Evolutionary conservation across 1,139 yeast genomes (phyloP).

Genomic region (Diutina rugosa): DNA sequence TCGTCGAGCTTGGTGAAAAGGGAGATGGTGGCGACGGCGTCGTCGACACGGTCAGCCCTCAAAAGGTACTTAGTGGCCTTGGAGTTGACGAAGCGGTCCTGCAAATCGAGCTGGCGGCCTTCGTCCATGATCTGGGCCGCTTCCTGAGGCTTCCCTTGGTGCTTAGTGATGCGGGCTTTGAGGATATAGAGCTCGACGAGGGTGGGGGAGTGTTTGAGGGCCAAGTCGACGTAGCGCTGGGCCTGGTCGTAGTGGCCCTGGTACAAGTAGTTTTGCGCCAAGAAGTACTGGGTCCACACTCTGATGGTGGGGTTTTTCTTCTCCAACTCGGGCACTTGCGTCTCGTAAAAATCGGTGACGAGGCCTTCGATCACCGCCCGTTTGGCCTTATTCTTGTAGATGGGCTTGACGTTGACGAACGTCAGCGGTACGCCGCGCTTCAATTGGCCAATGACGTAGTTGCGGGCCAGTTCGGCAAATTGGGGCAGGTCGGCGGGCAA

Average conservation of each 20-base stretch:
- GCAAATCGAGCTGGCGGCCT: conserved; percentile 70
- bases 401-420: conserved; percentile 73
- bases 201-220: conserved; percentile 67
- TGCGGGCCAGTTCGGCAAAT: conserved; percentile 31
- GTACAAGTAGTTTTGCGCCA: conserved; percentile 68
- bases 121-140: conserved; percentile 60
- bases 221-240: conserved; percentile 41
- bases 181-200: conserved; percentile 70
- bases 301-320: conserved; percentile 32
- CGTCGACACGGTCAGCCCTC: conserved; percentile 66
- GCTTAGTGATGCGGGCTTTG: conserved; percentile 74
- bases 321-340: conserved; percentile 9
- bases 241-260: conserved; percentile 42
- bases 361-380: conserved; percentile 36
- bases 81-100: conserved; percentile 85
- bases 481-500: conserved; percentile 36
- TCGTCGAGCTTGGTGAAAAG: conserved; percentile 77
- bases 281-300: conserved; percentile 70
- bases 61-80: conserved; percentile 75
- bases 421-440: conserved; percentile 83
- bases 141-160: conserved; percentile 40
- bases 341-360: conserved; percentile 34
- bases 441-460: conserved; percentile 50
- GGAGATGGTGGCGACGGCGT: conserved; percentile 64
- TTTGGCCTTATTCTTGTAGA: conserved; percentile 45